Percentiles rank a stretch among this genome's conserved stretches.
Evolutionary conservation across 176 grass and related monocot species (phyloP).

Genomic region (Zea luxurians): DNA sequence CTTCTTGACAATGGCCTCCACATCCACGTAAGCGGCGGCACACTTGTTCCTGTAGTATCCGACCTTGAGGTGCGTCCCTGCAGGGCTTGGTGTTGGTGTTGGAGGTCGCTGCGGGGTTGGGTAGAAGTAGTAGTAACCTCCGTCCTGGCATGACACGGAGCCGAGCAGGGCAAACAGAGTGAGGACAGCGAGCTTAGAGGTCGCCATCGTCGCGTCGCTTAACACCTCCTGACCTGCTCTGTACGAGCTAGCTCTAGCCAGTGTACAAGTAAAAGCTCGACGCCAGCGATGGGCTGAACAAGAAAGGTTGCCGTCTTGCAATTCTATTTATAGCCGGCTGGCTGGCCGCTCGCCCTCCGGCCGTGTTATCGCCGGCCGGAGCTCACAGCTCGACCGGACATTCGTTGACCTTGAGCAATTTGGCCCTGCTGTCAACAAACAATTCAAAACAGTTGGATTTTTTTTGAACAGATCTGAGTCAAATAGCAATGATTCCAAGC

Average conservation of each 20-base stretch:
- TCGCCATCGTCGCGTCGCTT: not conserved
- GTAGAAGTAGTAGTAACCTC: not conserved
- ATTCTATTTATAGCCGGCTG: not conserved
- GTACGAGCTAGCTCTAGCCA: too few species aligned
- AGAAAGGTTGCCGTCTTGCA: not conserved
- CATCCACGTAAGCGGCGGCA: not conserved
- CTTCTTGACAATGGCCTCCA: constrained; percentile 30
- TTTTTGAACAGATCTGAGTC: too few species aligned
- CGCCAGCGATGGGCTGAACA: not conserved
- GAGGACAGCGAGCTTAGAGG: not conserved
- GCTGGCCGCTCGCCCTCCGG: too few species aligned
- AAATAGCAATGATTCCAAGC: too few species aligned
- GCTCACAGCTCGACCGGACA: too few species aligned
- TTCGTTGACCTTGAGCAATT: too few species aligned
- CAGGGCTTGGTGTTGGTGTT: not conserved
- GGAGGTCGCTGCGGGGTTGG: not conserved
- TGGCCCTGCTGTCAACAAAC: too few species aligned
- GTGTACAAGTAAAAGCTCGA: not conserved
- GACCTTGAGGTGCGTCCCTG: not conserved
- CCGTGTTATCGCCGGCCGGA: too few species aligned
- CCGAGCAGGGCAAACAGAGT: constrained; percentile 10
- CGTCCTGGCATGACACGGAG: not conserved
- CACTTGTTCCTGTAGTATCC: constrained; percentile 43
- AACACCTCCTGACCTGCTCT: not conserved
- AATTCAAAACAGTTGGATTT: too few species aligned